A percentile compares a stretch with the other conserved stretches of the same genome.
Evolutionary conservation across 331 rosid genomes (phyloP).

Genomic region (Erythrophleum ivorense): DNA sequence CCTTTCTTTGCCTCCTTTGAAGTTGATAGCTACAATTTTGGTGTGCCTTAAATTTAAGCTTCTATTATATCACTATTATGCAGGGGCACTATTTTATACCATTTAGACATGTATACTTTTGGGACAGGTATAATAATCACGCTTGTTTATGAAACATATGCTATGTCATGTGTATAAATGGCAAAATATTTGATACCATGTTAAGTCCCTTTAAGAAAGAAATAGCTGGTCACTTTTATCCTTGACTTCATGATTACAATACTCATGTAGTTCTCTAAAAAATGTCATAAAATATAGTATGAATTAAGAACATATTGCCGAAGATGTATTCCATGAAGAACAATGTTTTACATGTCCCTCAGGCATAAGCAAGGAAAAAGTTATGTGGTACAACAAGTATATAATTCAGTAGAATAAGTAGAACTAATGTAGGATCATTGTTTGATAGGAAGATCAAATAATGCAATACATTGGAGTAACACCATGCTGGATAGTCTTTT

Average conservation of each 20-base stretch:
- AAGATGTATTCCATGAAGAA: not conserved
- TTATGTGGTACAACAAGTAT: constrained; percentile 10
- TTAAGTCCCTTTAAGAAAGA: not conserved
- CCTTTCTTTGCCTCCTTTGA: not conserved
- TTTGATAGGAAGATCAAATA: too few species aligned
- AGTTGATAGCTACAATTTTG: not conserved
- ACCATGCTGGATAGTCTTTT: not conserved
- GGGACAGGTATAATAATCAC: not conserved
- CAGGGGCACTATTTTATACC: not conserved
- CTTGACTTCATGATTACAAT: not conserved
- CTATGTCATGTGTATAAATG: not conserved
- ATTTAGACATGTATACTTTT: not conserved
- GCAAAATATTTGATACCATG: not conserved
- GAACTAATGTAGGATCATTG: too few species aligned
- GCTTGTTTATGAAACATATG: not conserved
- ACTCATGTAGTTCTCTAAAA: not conserved
- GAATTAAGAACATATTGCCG: not conserved
- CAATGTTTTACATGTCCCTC: not conserved
- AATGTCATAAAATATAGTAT: not conserved
- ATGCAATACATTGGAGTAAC: not conserved
- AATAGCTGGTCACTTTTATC: not conserved
- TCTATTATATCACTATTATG: not conserved
- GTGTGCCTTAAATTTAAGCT: not conserved
- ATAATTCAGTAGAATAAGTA: constrained; percentile 6
- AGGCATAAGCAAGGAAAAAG: not conserved